phyloP scores from a whole-genome alignment of 2,329 filamentous ascomycete species.

The Colletotrichum sp. region DNA sequence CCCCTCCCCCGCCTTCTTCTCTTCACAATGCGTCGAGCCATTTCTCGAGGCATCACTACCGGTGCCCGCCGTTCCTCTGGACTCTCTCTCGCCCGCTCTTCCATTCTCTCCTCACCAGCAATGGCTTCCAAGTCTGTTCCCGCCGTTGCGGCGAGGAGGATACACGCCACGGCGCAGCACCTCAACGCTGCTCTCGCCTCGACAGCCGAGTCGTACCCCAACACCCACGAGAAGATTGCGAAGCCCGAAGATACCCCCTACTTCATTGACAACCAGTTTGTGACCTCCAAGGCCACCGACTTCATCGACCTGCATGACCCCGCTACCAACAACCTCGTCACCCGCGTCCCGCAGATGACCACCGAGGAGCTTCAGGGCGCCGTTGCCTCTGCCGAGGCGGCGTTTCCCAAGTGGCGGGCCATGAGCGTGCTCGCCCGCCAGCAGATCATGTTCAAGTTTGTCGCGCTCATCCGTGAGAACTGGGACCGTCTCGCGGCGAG shows the following conservation, averaged over 20 bases:
- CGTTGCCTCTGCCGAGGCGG: constrained; percentile 76
- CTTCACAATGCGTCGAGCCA: constrained; percentile 50
- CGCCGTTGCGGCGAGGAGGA: constrained; percentile 50
- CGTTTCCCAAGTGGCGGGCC: constrained; percentile 75
- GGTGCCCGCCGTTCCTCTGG: constrained; percentile 37
- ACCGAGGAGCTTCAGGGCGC: constrained; percentile 77
- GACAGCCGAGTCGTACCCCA: constrained; percentile 68
- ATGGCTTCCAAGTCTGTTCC: constrained; percentile 28
- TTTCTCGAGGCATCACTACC: constrained; percentile 43
- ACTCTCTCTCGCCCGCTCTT: constrained; percentile 27
- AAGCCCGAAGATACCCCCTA: constrained; percentile 75
- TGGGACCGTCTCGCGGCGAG: constrained; percentile 85
- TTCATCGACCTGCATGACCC: constrained; percentile 85
- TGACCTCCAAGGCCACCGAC: constrained; percentile 68
- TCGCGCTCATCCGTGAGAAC: constrained; percentile 79
- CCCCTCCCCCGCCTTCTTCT: background rate
- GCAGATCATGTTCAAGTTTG: constrained; percentile 89
- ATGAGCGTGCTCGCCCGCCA: constrained; percentile 77
- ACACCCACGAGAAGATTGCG: constrained; percentile 72
- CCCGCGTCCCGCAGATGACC: constrained; percentile 82
- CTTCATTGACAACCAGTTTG: constrained; percentile 83
- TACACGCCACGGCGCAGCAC: constrained; percentile 63
- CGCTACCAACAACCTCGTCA: constrained; percentile 85
- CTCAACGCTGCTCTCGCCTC: constrained; percentile 59
- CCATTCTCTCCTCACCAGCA: constrained; percentile 26